Conservation (phyloP, 2,329 filamentous ascomycete genomes). For the Colletotrichum australisinense region DNA sequence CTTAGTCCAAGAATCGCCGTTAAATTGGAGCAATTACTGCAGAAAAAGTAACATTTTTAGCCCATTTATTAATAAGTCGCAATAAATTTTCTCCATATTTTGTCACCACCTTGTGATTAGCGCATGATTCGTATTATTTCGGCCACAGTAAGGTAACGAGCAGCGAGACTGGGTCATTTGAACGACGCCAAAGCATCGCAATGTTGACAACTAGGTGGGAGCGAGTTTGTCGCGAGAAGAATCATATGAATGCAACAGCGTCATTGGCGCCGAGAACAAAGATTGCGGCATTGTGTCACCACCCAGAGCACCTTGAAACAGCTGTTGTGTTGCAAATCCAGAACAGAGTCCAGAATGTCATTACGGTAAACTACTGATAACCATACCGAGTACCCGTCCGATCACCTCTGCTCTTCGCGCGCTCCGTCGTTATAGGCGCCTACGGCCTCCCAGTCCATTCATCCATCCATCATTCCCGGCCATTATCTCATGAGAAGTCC, state of each 20-base stretch:
- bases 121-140: too few relatives aligned
- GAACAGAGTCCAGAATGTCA: not conserved
- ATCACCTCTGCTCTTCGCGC: not conserved
- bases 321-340: not conserved
- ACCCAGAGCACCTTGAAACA: not conserved
- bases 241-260: too few relatives aligned
- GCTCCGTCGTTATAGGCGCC: not conserved
- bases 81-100: not conserved
- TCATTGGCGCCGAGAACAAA: too few relatives aligned
- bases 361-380: constrained; percentile 15
- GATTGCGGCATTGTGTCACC: not conserved
- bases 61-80: not conserved
- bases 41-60: not conserved
- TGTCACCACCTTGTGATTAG: not conserved
- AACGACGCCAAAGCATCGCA: too few relatives aligned
- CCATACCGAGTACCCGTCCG: not conserved
- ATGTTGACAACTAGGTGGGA: too few relatives aligned
- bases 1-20: too few relatives aligned
- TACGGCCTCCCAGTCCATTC: not conserved
- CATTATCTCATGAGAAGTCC: not conserved
- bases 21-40: too few relatives aligned
- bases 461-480: not conserved
- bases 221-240: too few relatives aligned
- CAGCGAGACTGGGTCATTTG: too few relatives aligned
- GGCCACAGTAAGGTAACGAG: too few relatives aligned